These are phyloP conservation scores for Chaetomium sp. DNA, from an alignment of 2,329 filamentous ascomycete species.

Conservation along the genomic window DNA sequence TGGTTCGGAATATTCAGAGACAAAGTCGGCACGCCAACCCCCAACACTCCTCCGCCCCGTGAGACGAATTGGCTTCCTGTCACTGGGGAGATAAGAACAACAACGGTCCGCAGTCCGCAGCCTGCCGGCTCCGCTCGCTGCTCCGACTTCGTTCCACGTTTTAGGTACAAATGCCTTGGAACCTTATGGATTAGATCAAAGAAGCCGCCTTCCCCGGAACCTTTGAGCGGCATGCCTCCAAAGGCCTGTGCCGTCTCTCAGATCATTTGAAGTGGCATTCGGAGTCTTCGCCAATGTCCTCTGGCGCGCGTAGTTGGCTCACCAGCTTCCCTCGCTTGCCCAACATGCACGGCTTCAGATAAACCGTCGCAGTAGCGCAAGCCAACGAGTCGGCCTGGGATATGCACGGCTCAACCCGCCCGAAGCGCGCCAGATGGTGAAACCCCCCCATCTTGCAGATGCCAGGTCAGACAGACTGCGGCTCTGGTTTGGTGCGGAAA, in stretches of 20 bases:
- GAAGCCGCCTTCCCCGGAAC: neutral
- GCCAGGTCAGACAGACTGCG: neutral
- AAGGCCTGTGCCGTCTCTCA: neutral
- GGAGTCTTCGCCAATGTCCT: neutral
- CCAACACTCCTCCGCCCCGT: neutral
- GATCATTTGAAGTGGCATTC: neutral
- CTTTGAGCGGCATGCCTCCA: neutral
- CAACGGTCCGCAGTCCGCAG: neutral
- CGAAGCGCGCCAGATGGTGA: conserved; percentile 22
- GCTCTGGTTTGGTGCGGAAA: neutral
- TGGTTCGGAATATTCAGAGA: neutral
- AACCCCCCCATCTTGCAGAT: conserved; percentile 7
- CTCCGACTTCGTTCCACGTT: neutral
- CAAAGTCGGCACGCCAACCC: neutral
- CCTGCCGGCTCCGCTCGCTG: neutral
- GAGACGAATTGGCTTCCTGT: neutral
- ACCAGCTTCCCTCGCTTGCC: conserved; percentile 14
- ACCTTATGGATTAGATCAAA: neutral
- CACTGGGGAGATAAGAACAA: neutral
- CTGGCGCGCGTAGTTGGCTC: neutral
- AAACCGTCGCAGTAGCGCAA: conserved; percentile 12
- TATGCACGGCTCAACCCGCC: conserved; percentile 20
- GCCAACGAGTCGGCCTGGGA: conserved; percentile 6
- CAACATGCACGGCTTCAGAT: conserved; percentile 18
- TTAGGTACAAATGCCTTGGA: conserved; percentile 1